Evolutionary conservation across 768 basidiomycete genomes (phyloP), one percentile per base, ranked within the genome.

Genomic region (Pisolithus sp.): DNA sequence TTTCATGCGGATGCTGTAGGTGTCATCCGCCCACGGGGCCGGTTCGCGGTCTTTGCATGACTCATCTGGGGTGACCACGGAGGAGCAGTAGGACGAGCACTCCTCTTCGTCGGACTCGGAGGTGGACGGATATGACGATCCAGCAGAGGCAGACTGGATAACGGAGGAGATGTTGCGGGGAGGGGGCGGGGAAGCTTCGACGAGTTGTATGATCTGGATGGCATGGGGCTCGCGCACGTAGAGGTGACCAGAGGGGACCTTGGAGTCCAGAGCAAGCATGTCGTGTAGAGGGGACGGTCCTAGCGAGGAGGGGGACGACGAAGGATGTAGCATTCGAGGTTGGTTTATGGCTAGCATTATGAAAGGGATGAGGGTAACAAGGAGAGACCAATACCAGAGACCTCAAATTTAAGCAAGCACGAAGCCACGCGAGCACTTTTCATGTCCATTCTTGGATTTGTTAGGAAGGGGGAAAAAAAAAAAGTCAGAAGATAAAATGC

Each of bases 21-120:
- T 81, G 56, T 84, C 81, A 49, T 75, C 72, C 23, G 72, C 57
- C 59, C 62, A 63, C 6, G 58, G 63, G 4, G 66, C 55, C 40
- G 57, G 62, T 21, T 43, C 57, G 23, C 54, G 59, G 49, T 37
- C 47, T 52, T 52, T 62, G 21, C 65, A 67, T 20, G 69, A 67
- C 39, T 75, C 65, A 23, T 75, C 70, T 34, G 66, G 69, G 12
- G 73, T 67, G 48, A 73, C 53, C 57, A 79, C 79, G 18, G 85
- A 88, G 18, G 86, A 89, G 73, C 86, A 88, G 57, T 87, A 89
- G 0, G 84, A 86, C 0, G 80, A 76, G 65, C 75, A 75, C 56
- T 78, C 77, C n/a, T 78, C 77, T 42, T 67, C 68, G 7, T 21
- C 46, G 17, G 34, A 47, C n/a, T 47, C 46, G 4, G 46, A 47